Conservation (phyloP, 148 eudicot species). For the Rhododendron mucronatum region DNA sequence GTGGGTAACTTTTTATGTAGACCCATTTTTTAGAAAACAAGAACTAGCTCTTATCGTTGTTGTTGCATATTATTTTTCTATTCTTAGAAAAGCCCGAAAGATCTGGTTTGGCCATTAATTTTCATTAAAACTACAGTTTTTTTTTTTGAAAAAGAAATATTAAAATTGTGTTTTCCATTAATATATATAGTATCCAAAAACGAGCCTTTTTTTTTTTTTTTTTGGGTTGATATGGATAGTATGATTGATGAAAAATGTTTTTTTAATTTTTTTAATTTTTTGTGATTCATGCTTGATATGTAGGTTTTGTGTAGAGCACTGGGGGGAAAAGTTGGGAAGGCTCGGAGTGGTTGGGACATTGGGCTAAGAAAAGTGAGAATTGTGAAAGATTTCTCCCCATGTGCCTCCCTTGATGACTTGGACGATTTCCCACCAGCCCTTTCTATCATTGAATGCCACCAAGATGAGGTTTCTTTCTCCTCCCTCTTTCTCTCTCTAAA, state of each 20-base stretch:
- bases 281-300: background rate
- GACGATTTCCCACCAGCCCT: conserved; percentile 32
- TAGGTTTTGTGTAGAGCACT: conserved; percentile 59
- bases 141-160: background rate
- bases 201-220: background rate
- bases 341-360: conserved; percentile 65
- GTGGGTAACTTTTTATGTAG: background rate
- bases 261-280: background rate
- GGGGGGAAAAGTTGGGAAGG: conserved; percentile 67
- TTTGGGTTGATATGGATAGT: background rate
- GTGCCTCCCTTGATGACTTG: conserved; percentile 10
- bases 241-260: background rate
- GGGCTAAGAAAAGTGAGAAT: conserved; percentile 57
- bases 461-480: conserved; percentile 43
- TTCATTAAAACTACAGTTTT: background rate
- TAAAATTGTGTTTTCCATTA: background rate
- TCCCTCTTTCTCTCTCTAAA: background rate
- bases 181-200: background rate
- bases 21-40: background rate
- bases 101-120: background rate
- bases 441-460: conserved; percentile 57
- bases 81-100: background rate
- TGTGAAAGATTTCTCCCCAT: conserved; percentile 26
- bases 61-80: background rate
- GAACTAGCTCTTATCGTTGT: background rate